Conservation (phyloP, 352 stramenopile genomes). For the Plasmopara halstedii region DNA sequence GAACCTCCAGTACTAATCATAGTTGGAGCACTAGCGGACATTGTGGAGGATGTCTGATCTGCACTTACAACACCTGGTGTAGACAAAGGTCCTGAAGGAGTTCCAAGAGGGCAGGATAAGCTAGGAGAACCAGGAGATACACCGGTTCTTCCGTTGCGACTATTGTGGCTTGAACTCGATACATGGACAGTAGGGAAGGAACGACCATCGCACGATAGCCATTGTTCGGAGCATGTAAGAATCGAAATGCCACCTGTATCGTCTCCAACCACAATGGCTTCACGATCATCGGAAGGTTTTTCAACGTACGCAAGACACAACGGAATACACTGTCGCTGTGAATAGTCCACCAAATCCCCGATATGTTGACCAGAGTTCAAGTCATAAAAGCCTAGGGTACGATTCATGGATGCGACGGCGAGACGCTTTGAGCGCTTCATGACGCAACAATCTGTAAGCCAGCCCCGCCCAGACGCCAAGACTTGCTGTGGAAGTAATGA, state of each 20-base stretch:
- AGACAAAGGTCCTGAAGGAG: constrained; percentile 3
- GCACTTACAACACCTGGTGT: constrained; percentile 7
- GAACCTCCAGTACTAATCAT: constrained; percentile 11
- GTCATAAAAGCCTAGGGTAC: constrained; percentile 71
- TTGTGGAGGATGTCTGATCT: constrained; percentile 9
- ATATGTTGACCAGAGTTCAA: constrained; percentile 56
- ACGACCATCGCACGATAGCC: constrained; percentile 59
- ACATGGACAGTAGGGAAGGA: constrained; percentile 22
- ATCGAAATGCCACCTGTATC: constrained; percentile 68
- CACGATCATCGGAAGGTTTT: constrained; percentile 58
- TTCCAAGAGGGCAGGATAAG: background rate
- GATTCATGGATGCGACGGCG: constrained; percentile 74
- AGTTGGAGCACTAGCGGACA: constrained; percentile 5
- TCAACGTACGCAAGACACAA: constrained; percentile 77
- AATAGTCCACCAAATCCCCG: constrained; percentile 72
- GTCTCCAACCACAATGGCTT: constrained; percentile 71
- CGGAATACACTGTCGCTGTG: constrained; percentile 65
- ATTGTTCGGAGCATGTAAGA: constrained; percentile 63
- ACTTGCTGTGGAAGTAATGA: constrained; percentile 56
- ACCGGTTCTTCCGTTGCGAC: constrained; percentile 1
- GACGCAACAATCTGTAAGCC: constrained; percentile 69
- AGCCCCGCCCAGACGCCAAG: constrained; percentile 60
- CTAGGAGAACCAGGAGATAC: background rate
- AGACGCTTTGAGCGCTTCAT: constrained; percentile 79
- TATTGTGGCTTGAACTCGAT: constrained; percentile 9